phyloP scores from a whole-genome alignment of 306 rosid genomes.

The Myrica gale region DNA sequence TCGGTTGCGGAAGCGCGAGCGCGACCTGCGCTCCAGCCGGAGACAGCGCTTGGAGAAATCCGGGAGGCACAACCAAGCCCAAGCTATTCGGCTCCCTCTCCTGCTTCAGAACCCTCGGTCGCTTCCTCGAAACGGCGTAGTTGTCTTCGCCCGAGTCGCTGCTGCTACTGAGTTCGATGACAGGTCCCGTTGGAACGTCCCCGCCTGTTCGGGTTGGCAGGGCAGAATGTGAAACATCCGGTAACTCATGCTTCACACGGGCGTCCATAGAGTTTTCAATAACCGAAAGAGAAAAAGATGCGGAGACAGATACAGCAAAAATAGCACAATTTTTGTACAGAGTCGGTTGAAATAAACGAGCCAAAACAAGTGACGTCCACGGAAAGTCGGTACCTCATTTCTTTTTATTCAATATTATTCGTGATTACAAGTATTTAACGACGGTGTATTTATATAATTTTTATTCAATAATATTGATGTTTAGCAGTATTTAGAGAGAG shows the following conservation, averaged over 20 bases:
- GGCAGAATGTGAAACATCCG: constrained; percentile 5
- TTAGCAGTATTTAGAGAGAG: too few relatives aligned
- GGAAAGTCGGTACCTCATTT: too few relatives aligned
- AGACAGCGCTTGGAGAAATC: constrained; percentile 40
- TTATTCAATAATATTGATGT: too few relatives aligned
- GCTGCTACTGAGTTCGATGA: constrained; percentile 51
- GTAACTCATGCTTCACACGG: constrained; percentile 45
- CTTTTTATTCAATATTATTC: too few relatives aligned
- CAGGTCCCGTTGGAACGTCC: constrained; percentile 13
- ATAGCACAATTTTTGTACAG: background rate
- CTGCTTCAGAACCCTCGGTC: constrained; percentile 19
- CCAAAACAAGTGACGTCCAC: too few relatives aligned
- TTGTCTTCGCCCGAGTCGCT: constrained; percentile 38
- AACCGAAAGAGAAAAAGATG: background rate
- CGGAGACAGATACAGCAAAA: background rate
- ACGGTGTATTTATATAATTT: too few relatives aligned
- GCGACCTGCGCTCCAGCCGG: constrained; percentile 6
- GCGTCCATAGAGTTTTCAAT: constrained; percentile 41
- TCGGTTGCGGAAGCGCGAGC: constrained; percentile 25
- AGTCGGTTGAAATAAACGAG: too few relatives aligned
- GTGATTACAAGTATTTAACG: too few relatives aligned
- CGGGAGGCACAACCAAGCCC: constrained; percentile 53
- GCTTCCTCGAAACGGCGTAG: constrained; percentile 3
- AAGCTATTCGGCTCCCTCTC: constrained; percentile 38
- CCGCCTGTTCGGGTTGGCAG: background rate